Evolutionary conservation across 2,329 filamentous ascomycete genomes (phyloP), one percentile per base, ranked within the genome.

Genomic region (Verticillium isaacii): DNA sequence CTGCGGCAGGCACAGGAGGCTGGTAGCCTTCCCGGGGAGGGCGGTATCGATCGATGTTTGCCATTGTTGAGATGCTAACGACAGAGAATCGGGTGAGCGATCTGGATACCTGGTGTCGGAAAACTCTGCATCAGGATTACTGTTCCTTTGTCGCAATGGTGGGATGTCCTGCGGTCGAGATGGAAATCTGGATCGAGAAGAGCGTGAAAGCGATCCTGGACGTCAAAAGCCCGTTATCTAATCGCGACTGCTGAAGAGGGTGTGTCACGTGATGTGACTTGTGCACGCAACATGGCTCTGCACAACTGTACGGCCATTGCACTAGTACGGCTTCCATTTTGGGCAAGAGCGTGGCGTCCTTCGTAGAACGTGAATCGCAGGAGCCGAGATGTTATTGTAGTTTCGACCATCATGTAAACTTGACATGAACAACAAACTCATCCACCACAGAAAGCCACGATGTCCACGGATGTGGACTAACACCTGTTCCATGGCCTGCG

Each of bases 31-130:
- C 84, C 63, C 83, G 79, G 58, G 80, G 77, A 60, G 83, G 83
- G 65, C 84, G 79, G 68, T 87, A 87, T 70, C 82, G 76, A 71
- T 86, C 84, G 73, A 87, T 81, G 71, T 82, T 86, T 65, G 84
- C 84, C 85, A 87, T 87, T 68, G 32, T 23, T 15, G 37, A 39
- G 57, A 65, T 62, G 59, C 11, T 61, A 63, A 65, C 61, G 54
- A 56, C 59, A 29, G 57, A 32, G 14, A 56, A 45, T 45, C 23
- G 19, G 57, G 23, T 45, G 37, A 32, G 34, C 45, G 19, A 25
- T 50, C 19, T 50, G 45, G 19, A 37, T 56, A 29, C 11, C 32
- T 54, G 62, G 39, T 37, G 60, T 64, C 62, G 62, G 57, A 63
- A 34, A 55, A 25, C 25, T 62, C 52, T 52, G 29, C n/a, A 29